Evolutionary conservation across 179 eudicot species (phyloP), one percentile per base, ranked within the genome.

Genomic region (Spinacia oleracea): DNA sequence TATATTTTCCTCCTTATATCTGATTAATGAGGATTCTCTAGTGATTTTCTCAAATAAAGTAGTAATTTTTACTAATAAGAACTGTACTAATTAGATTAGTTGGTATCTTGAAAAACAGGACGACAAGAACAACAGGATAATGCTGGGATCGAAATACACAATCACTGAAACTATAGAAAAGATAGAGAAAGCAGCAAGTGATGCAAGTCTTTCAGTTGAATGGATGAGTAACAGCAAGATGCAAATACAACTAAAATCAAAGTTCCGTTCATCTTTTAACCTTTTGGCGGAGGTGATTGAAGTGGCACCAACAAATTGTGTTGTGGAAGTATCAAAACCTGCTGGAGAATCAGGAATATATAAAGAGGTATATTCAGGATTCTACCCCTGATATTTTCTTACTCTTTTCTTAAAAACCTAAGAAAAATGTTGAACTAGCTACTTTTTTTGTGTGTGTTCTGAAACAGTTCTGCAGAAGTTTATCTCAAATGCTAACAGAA

Each of bases 291-390:
- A 89, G 85, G 92, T 84, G 78, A 82, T 83, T 42, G 86, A 83
- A 86, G 91, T 89, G 65, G 84, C 92, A 63, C 92, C 92, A 9
- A 86, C 88, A 55, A 83, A 88, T 84, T 88, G 92, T 73, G 91
- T 88, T 18, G 80, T 89, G 40, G 84, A 89, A 72, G 78, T 89
- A 83, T 89, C 92, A 70, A 86, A 85, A 68, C 88, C 86, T 46
- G 76, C 75, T 5, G 91, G 91, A 63, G 87, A 88, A 66, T 75
- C 82, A 75, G 83, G 73, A 71, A 48, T 80, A 29, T 89, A 86
- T 78, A 79, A 74, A 77, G 86, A 89, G 89, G 92, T 89, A 86
- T n/a, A 20, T 59, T 16, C 15, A 32, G 4, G 20, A 25, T 21
- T 53, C 18, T 5, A 32, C n/a, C 27, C 16, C 12, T 20, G 27